Evolutionary conservation across 1,284 basidiomycete species (phyloP), one percentile per base, ranked within the genome.

Genomic region (Mrakiaceae sp.): DNA sequence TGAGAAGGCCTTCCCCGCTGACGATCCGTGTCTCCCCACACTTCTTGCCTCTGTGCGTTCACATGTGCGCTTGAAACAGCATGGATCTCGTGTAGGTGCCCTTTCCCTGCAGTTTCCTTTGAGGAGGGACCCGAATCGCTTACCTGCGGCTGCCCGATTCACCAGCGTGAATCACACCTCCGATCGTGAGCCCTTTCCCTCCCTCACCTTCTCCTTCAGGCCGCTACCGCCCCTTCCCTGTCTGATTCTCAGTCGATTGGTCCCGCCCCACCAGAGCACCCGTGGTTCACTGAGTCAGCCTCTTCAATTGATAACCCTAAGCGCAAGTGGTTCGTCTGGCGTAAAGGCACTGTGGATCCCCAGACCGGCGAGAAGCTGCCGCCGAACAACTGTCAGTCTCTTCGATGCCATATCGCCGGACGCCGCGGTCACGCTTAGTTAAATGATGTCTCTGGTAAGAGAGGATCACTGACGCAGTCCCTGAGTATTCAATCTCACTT

Each of bases 291-390:
- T 47, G 77, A 78, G 63, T 74, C 75, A 12, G 69, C 73, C 27
- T 70, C 69, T 5, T 74, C 73, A n/a, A 72, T 72, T 64, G 66
- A 70, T 48, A 75, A 71, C 69, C 72, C 76, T 9, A 79, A 80
- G 70, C 70, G 77, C 10, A 75, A 80, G 68, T 80, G 76, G 75
- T 79, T 78, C 70, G 76, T 74, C 71, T 79, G 78, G 77, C 71
- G 73, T 2, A 69, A 70, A 9, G 65, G 65, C 39, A 66, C 27
- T 2, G 27, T 27, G 27, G 27, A 27, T 27, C 27, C 27, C 27
- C 27, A 27, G 27, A 27, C 74, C 12, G 74, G 74, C 8, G 68
- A 72, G 56, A 60, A 71, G 6, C 61, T 70, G 0, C 73, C 73
- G 5, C 79, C 79, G 4, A 78, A 77, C 70, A 80, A 80, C 72